Base-by-base conservation (phyloP, 495 filamentous ascomycete species). In the Neurospora africana region DNA sequence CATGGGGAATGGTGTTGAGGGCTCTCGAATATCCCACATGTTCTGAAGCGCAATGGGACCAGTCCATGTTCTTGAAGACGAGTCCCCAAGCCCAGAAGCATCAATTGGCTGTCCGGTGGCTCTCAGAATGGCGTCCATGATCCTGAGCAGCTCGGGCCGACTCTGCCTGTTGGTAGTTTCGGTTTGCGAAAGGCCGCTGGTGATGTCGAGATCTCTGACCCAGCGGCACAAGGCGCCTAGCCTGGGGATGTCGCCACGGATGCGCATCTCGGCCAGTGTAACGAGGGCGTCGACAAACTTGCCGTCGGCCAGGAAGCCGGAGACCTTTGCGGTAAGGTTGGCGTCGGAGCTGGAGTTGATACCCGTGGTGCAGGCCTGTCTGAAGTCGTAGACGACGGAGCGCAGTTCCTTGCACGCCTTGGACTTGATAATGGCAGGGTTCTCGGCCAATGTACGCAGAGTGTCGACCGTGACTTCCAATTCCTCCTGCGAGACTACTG, bases 121-220 rank as follows among this genome's bases (percentile, higher is more conserved):
- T 40, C 84, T 75, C 7, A 85, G 73, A 36, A 86, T 79, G 30
- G 81, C 79, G 67, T 86, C 84, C 68, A 86, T 75, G 0, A 84
- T 80, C 19, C 69, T 74, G 40, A 85, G 72, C 10, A 81, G 70
- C 19, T 84, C 77, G 15, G 70, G 68, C 33, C 53, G 27, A 19
- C 53, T 65, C 3, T 65, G 53, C 3, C 11, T 30, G 7, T 65
- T 65, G 13, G 53, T 65, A 1, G 53, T 65, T 19, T 65, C 53
- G 17, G 74, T 53, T 19, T 74, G 78, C 3, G 78, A 80, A 2
- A 84, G 72, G 9, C 83, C 82, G 75, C 80, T 84, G 65, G 84
- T 80, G 39, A 83, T 81, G 72, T 86, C 84, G 33, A 85, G 76
- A 69, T 85, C 84, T 67, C 84, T 75, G 39, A 86, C 84, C 84